A percentile compares a stretch with the other conserved stretches of the same genome.
These are phyloP conservation scores for Saccharomyces hybrid DNA, from an alignment of 1,139 yeast species.

Conservation along the genomic window DNA sequence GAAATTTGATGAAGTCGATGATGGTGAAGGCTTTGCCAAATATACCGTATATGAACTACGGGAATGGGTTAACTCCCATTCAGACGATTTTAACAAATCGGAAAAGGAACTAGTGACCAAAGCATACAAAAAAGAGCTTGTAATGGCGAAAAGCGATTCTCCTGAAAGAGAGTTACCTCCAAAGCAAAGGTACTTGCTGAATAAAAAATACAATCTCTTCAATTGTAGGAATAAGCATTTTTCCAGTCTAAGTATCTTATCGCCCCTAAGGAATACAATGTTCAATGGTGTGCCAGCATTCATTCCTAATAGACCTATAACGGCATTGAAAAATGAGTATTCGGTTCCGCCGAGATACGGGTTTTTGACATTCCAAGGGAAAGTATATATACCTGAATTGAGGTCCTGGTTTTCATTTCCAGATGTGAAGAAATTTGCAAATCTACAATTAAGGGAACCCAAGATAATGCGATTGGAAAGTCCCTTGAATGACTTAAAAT, in stretches of 20 bases:
- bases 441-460: constrained; percentile 11
- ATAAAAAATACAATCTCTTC: constrained; percentile 29
- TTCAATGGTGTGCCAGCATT: constrained; percentile 48
- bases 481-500: constrained; percentile 10
- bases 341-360: constrained; percentile 7
- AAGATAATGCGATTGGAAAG: constrained; percentile 10
- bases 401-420: constrained; percentile 21
- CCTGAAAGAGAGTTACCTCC: constrained; percentile 16
- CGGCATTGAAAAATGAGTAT: constrained; percentile 41
- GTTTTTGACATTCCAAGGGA: constrained; percentile 23
- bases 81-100: constrained; percentile 7
- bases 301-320: constrained; percentile 38
- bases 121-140: constrained; percentile 2
- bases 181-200: constrained; percentile 21
- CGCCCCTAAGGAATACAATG: constrained; percentile 38
- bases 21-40: constrained; percentile 12
- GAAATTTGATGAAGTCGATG: constrained; percentile 2
- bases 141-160: constrained; percentile 3
- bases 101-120: constrained; percentile 6
- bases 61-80: constrained; percentile 9
- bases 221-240: constrained; percentile 52
- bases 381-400: constrained; percentile 24
- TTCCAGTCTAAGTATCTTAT: constrained; percentile 37
- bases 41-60: constrained; percentile 7
- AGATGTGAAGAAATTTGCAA: constrained; percentile 14